Evolutionary conservation across 148 eudicot genomes (phyloP).

Genomic region (Rhododendron kiyosumense): DNA sequence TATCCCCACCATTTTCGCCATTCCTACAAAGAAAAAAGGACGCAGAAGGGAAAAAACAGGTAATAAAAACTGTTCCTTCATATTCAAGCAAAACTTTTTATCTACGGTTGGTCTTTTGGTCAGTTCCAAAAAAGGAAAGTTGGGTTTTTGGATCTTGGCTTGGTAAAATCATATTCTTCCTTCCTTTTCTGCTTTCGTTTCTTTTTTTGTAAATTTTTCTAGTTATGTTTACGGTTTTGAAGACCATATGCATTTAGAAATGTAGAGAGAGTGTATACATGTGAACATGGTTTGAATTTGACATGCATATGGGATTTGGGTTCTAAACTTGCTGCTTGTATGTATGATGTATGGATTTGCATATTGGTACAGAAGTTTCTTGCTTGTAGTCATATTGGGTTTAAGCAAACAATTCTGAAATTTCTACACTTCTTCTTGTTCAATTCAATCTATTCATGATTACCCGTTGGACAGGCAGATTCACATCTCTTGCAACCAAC

Average conservation of each 20-base stretch:
- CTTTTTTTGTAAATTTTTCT: neutral
- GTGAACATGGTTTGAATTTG: neutral
- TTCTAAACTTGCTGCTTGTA: neutral
- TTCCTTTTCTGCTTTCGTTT: neutral
- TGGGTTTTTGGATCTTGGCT: neutral
- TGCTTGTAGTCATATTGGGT: neutral
- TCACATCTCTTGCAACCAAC: neutral
- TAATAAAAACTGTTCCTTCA: neutral
- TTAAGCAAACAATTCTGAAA: neutral
- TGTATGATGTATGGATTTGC: neutral
- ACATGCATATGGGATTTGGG: neutral
- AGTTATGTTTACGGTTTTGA: neutral
- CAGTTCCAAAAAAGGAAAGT: neutral
- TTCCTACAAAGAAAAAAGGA: neutral
- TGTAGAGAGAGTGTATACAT: neutral
- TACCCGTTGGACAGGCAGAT: neutral
- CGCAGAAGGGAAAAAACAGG: neutral
- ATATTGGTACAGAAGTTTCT: neutral
- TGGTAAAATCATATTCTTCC: neutral
- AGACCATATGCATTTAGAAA: neutral
- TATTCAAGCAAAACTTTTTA: neutral
- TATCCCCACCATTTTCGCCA: neutral
- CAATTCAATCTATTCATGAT: neutral
- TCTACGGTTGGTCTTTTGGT: neutral
- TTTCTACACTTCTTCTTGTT: neutral